phyloP scores from a whole-genome alignment of 257 asterid species.

The Ilex aquifolium region DNA sequence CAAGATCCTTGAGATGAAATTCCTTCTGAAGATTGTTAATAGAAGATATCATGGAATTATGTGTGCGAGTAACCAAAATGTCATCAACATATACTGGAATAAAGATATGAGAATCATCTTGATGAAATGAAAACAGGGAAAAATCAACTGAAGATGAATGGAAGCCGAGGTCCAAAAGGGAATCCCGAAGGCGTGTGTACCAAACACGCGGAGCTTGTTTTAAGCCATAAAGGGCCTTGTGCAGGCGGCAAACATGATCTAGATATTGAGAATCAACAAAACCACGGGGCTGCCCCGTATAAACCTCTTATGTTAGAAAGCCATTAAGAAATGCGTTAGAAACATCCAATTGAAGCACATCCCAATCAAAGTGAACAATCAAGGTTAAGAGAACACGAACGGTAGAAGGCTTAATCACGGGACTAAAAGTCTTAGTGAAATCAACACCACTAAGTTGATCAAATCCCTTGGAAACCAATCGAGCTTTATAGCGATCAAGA shows the following conservation, averaged over 20 bases:
- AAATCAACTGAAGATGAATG: neutral
- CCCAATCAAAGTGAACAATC: neutral
- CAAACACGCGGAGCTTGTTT: neutral
- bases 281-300: neutral
- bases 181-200: neutral
- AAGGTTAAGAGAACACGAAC: neutral
- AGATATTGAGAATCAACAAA: neutral
- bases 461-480: neutral
- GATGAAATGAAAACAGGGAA: neutral
- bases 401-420: neutral
- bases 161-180: neutral
- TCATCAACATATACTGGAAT: neutral
- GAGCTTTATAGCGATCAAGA: too few species aligned
- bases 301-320: neutral
- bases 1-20: neutral
- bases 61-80: neutral
- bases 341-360: neutral
- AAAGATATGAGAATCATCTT: too few species aligned
- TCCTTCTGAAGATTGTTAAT: rapidly evolving
- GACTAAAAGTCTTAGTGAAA: neutral
- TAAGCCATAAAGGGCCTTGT: neutral
- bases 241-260: neutral
- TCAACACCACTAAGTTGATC: neutral
- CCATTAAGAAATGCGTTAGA: neutral
- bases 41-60: neutral